Evolutionary conservation across 495 filamentous ascomycete species (phyloP), one percentile per base, ranked within the genome.

Genomic region (Penicillium ochrochloron): DNA sequence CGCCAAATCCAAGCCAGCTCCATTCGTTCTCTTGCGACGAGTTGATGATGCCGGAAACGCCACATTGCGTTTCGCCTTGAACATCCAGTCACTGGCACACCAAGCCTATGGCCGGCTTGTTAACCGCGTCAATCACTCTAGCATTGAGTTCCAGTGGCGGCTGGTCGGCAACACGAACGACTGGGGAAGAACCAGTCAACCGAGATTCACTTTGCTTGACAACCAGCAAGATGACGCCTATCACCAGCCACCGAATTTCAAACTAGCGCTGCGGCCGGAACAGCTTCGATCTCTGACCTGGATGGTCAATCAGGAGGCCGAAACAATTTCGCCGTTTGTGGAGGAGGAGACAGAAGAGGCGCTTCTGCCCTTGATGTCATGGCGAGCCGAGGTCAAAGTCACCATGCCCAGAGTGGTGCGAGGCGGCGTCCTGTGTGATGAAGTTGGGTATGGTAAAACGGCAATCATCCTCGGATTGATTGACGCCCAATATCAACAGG

Each of bases 401-500:
- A 62, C 59, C 5, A 65, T 67, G 12, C 53, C 74, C 2, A 75
- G 84, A 37, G 70, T 62, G 10, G 68, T 87, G 59, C 82, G 79
- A 9, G 92, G 92, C 25, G 92, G 92, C 17, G 80, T 95, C 27
- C 79, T 92, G 1, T 90, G 90, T 5, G 90, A 94, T 64, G 82
- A 91, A 57, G 88, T 93, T 46, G 90, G 90, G 11, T 95, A 90
- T 70, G 92, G 92, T 1, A 97, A 97, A 68, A 97, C 92, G 0
- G 85, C 90, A 4, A 82, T 87, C n/a, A 85, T 83, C 2, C 80
- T 96, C 10, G 90, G 83, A 0, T 73, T 95, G 21, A 85, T 92
- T 23, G 85, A 89, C 48, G 57, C 66, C 11, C 82, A 84, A 58
- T 63, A 74, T 23, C 25, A 71, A 6, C 68, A 61, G 61, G 60